Conservation (phyloP, 1,284 basidiomycete genomes). For the Cutaneotrichosporon sp. region DNA sequence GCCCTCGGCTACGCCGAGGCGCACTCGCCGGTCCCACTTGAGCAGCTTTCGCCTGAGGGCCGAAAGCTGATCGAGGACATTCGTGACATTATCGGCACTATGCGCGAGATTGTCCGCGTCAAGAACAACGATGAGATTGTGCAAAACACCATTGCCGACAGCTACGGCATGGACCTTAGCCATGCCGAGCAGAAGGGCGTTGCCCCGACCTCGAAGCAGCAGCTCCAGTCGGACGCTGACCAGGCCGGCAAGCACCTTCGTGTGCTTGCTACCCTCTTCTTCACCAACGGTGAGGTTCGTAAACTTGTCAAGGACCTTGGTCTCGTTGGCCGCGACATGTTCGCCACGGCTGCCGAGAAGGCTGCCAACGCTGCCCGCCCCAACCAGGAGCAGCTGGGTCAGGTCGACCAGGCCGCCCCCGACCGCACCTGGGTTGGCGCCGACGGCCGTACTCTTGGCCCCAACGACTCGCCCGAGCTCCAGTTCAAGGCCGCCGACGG, state of each 20-base stretch:
- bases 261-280: conserved; percentile 71
- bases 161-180: conserved; percentile 31
- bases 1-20: conserved; percentile 63
- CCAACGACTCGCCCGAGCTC: conserved; percentile 46
- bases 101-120: conserved; percentile 60
- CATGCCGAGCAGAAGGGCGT: conserved; percentile 6
- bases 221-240: conserved; percentile 58
- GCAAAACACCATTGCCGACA: conserved; percentile 71
- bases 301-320: conserved; percentile 79
- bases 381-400: conserved; percentile 57
- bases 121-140: conserved; percentile 88
- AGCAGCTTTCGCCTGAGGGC: conserved; percentile 69
- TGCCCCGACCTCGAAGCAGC: conserved; percentile 36
- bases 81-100: conserved; percentile 49
- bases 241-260: conserved; percentile 75
- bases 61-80: conserved; percentile 68
- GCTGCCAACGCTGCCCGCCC: conserved; percentile 70
- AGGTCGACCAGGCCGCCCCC: conserved; percentile 56
- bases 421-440: conserved; percentile 3
- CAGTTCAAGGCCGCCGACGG: conserved; percentile 42
- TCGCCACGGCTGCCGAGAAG: conserved; percentile 69
- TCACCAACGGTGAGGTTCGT: conserved; percentile 86
- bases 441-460: conserved; percentile 19
- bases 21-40: conserved; percentile 62
- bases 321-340: conserved; percentile 77